These are phyloP conservation scores for Aspergillus persii DNA, from an alignment of 2,329 filamentous ascomycete genomes.

Conservation along the genomic window DNA sequence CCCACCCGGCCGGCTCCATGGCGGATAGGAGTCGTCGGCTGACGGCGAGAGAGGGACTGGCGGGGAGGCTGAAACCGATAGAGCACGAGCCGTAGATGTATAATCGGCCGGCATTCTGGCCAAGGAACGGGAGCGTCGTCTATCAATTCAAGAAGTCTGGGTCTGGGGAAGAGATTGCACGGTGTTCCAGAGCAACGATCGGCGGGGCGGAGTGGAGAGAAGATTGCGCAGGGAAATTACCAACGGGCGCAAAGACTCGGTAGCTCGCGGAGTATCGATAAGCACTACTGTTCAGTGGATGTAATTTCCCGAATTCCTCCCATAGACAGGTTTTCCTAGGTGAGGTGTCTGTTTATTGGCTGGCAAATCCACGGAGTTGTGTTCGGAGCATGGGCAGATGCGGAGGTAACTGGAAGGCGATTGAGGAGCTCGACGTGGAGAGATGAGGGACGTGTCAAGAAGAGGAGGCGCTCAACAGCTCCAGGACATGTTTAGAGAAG, in stretches of 20 bases:
- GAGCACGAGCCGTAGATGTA: constrained; percentile 51
- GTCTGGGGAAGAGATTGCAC: neutral
- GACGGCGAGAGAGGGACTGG: constrained; percentile 47
- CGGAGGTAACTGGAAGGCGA: neutral
- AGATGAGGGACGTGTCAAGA: neutral
- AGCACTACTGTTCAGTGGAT: neutral
- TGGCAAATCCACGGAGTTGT: neutral
- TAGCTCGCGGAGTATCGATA: neutral
- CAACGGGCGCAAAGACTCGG: neutral
- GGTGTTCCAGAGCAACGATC: neutral
- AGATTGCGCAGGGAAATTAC: neutral
- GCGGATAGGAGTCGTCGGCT: constrained; percentile 42
- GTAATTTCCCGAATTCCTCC: neutral
- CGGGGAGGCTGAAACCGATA: constrained; percentile 51
- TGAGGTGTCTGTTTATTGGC: neutral
- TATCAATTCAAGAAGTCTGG: neutral
- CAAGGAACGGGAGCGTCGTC: neutral
- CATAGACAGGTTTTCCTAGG: neutral
- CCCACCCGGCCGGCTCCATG: constrained; percentile 50
- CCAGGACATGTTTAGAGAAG: neutral
- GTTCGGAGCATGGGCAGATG: neutral
- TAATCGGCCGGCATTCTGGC: constrained; percentile 49
- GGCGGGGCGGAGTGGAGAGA: constrained; percentile 1
- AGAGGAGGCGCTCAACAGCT: neutral
- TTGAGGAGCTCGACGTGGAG: neutral